phyloP scores from a whole-genome alignment of 768 basidiomycete species.

The Rhodotorula kratochvilovae region DNA sequence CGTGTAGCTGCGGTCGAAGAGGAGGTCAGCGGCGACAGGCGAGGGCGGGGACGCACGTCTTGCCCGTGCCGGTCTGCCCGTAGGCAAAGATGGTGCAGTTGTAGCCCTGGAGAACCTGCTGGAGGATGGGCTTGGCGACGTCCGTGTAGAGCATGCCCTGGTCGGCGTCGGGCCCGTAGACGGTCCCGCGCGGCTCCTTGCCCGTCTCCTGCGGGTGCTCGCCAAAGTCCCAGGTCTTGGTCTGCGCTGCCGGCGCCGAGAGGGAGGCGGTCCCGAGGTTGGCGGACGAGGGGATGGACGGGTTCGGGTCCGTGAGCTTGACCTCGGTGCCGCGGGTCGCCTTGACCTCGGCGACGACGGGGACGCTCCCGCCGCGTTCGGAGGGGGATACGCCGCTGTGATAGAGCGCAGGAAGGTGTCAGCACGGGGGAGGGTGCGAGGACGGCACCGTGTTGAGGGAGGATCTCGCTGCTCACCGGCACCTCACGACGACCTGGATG shows the following conservation, averaged over 20 bases:
- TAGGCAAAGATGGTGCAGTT: constrained; percentile 92
- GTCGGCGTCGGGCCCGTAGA: constrained; percentile 94
- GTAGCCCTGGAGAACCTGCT: constrained; percentile 90
- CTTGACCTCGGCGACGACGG: constrained; percentile 24
- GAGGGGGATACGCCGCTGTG: constrained; percentile 25
- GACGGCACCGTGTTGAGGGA: background rate
- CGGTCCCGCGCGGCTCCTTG: constrained; percentile 49
- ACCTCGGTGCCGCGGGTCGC: constrained; percentile 37
- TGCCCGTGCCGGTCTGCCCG: constrained; percentile 97
- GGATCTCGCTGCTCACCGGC: constrained; percentile 53
- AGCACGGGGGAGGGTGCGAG: background rate
- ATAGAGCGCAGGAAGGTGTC: background rate
- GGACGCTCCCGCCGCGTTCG: constrained; percentile 6
- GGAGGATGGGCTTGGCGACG: constrained; percentile 85
- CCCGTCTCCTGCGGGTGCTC: constrained; percentile 51
- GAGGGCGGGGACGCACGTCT: constrained; percentile 65
- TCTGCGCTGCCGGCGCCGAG: background rate
- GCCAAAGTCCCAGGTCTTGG: constrained; percentile 70
- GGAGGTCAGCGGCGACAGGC: constrained; percentile 47
- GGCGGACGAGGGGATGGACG: constrained; percentile 54
- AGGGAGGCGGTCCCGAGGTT: background rate
- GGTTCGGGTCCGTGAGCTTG: constrained; percentile 49
- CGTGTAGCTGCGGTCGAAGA: constrained; percentile 58
- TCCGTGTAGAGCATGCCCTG: constrained; percentile 90
- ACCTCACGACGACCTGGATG: constrained; percentile 89